Conservation (phyloP, 2,329 filamentous ascomycete genomes). For the Aspergillus sp. region DNA sequence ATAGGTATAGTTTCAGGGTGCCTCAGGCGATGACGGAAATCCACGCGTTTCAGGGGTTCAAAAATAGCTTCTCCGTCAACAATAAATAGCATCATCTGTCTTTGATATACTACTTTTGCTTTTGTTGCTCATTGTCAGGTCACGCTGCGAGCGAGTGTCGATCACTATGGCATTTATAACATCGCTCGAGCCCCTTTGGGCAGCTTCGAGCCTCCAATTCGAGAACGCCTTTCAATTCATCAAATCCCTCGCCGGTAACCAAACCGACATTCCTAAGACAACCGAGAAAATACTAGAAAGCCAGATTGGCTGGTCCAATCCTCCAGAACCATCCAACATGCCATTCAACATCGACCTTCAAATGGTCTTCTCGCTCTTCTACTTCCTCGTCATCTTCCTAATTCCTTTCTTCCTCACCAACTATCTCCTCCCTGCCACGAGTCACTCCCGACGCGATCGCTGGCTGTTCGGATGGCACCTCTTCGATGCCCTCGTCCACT, state of each 20-base stretch:
- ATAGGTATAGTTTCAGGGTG: neutral
- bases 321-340: constrained; percentile 20
- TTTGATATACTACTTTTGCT: neutral
- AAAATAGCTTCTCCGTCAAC: neutral
- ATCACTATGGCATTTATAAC: constrained; percentile 4
- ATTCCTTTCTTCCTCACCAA: constrained; percentile 54
- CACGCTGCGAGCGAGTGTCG: neutral
- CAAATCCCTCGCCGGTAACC: neutral
- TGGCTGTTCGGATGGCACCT: constrained; percentile 92
- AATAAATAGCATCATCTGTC: neutral
- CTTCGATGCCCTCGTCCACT: constrained; percentile 89
- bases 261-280: neutral
- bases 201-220: neutral
- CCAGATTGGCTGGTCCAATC: neutral
- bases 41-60: constrained; percentile 2
- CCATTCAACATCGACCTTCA: constrained; percentile 44
- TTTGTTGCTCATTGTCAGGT: constrained; percentile 2
- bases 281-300: neutral
- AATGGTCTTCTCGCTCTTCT: constrained; percentile 55
- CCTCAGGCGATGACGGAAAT: neutral
- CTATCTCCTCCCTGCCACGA: constrained; percentile 53
- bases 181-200: constrained; percentile 2
- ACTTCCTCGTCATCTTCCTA: constrained; percentile 55
- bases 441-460: constrained; percentile 60
- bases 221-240: neutral